Evolutionary conservation across 345 rosid genomes (phyloP).

Genomic region (Salix caprea): DNA sequence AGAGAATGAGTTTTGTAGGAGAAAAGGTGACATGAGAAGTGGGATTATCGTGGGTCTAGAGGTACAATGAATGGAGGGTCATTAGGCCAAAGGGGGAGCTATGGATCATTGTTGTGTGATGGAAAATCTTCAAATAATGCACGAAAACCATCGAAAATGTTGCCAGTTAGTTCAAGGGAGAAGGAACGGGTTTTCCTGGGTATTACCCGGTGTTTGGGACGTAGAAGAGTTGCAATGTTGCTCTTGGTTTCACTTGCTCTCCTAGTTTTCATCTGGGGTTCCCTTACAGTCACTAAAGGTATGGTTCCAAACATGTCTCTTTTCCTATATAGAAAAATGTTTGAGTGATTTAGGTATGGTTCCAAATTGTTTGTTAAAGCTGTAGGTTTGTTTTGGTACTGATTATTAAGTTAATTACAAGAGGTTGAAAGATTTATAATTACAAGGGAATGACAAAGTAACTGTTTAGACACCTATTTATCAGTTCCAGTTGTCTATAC

Average conservation of each 20-base stretch:
- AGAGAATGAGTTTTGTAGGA: background rate
- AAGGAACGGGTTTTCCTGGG: slow-evolving; percentile 55
- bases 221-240: slow-evolving; percentile 63
- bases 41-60: slow-evolving; percentile 31
- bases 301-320: slow-evolving; percentile 2
- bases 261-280: slow-evolving; percentile 67
- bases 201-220: slow-evolving; percentile 49
- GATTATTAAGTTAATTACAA: background rate
- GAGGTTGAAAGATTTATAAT: background rate
- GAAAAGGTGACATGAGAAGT: slow-evolving; percentile 7
- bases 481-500: background rate
- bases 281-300: slow-evolving; percentile 68
- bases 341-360: background rate
- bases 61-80: slow-evolving; percentile 76
- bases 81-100: slow-evolving; percentile 57
- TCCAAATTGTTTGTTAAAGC: background rate
- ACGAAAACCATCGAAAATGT: slow-evolving; percentile 45
- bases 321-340: background rate
- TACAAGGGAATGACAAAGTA: background rate
- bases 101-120: slow-evolving; percentile 48
- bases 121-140: slow-evolving; percentile 25
- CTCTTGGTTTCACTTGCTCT: slow-evolving; percentile 57
- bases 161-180: slow-evolving; percentile 51
- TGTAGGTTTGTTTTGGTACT: background rate
- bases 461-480: background rate